These are phyloP conservation scores for Solanum aculeatissimum DNA, from an alignment of 305 asterid species.

Conservation along the genomic window DNA sequence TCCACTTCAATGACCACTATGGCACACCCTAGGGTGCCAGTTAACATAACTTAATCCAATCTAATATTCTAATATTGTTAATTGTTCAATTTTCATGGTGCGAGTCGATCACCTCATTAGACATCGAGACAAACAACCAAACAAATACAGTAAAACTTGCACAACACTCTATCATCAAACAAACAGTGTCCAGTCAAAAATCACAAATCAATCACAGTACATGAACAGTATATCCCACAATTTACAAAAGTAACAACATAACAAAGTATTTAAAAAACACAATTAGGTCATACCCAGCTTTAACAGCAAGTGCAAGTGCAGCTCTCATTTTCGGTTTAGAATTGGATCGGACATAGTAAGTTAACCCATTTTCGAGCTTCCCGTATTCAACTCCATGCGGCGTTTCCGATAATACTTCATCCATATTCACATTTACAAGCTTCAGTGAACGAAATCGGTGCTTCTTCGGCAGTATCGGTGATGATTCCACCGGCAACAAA, in stretches of 20 bases:
- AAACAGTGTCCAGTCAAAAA: not conserved
- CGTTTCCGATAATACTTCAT: constrained; percentile 45
- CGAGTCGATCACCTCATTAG: not conserved
- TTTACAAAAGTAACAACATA: not conserved
- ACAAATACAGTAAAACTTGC: not conserved
- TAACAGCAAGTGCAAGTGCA: constrained; percentile 81
- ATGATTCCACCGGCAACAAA: constrained; percentile 61
- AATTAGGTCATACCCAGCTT: constrained; percentile 59
- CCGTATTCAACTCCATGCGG: constrained; percentile 79
- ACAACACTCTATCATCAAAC: not conserved
- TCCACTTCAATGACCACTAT: too few species aligned
- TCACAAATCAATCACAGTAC: not conserved
- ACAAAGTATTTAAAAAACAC: not conserved
- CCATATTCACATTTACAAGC: constrained; percentile 57
- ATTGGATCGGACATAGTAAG: constrained; percentile 83
- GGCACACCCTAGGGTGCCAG: not conserved
- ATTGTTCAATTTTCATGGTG: not conserved
- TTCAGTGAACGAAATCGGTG: constrained; percentile 71
- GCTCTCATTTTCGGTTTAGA: constrained; percentile 95
- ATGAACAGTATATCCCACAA: not conserved
- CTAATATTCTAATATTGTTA: not conserved
- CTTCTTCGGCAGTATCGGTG: constrained; percentile 46
- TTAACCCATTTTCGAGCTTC: constrained; percentile 68
- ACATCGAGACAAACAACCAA: not conserved
- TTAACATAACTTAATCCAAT: not conserved